Evolutionary conservation across 495 filamentous ascomycete genomes (phyloP).

Genomic region (Annulohypoxylon maeteangense): DNA sequence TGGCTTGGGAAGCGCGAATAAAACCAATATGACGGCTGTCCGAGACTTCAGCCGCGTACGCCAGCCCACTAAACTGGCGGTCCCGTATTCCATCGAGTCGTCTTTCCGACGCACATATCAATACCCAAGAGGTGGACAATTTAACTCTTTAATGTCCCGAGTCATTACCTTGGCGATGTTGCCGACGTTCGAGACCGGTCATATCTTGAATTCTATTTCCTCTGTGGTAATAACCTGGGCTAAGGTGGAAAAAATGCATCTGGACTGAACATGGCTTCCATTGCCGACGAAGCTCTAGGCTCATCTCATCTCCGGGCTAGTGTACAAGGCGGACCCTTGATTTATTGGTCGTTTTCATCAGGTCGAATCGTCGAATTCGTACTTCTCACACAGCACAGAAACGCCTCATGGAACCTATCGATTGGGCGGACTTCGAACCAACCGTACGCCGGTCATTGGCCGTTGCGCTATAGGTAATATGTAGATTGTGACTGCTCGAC

Average conservation of each 20-base stretch:
- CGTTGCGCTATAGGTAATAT: slow-evolving; percentile 32
- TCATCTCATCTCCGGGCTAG: slow-evolving; percentile 9
- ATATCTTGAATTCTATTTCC: slow-evolving; percentile 1
- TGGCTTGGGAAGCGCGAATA: slow-evolving; percentile 18
- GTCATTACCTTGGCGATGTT: slow-evolving; percentile 7
- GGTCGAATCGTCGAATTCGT: slow-evolving; percentile 20
- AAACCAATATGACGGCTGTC: slow-evolving; percentile 26
- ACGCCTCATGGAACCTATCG: slow-evolving; percentile 42
- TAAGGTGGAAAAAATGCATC: not conserved
- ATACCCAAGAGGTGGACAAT: slow-evolving; percentile 16
- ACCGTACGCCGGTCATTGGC: slow-evolving; percentile 15
- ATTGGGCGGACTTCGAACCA: slow-evolving; percentile 25
- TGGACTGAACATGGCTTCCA: slow-evolving; percentile 6
- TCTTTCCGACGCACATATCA: slow-evolving; percentile 27
- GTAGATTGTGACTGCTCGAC: slow-evolving; percentile 29
- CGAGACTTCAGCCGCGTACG: slow-evolving; percentile 32
- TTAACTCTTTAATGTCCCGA: slow-evolving; percentile 21
- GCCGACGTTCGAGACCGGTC: slow-evolving; percentile 6
- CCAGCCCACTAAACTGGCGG: slow-evolving; percentile 10
- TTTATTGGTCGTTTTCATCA: slow-evolving; percentile 7
- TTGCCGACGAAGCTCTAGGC: slow-evolving; percentile 14
- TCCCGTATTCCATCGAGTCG: slow-evolving; percentile 18
- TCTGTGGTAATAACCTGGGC: slow-evolving; percentile 3
- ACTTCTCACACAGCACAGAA: slow-evolving; percentile 17
- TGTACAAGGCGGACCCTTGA: slow-evolving; percentile 36